These are phyloP conservation scores for Naganishia friedmannii DNA, from an alignment of 768 basidiomycete genomes.

Conservation along the genomic window DNA sequence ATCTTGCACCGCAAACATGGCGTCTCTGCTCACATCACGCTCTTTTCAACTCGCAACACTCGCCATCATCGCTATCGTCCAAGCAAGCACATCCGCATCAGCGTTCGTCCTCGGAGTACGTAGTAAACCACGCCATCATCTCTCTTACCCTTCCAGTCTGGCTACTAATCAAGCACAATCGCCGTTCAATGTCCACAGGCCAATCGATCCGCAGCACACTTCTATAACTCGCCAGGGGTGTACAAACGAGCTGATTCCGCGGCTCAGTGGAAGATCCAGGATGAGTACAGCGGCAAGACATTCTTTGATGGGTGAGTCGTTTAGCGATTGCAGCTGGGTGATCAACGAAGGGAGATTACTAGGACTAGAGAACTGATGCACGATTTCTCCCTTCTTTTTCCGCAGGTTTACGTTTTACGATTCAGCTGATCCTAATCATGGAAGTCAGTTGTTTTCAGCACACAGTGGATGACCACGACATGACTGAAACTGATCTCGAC, in stretches of 20 bases:
- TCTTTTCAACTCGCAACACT: not conserved
- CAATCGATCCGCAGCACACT: too few relatives aligned
- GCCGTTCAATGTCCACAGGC: not conserved
- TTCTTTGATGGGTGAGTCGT: conserved; percentile 44
- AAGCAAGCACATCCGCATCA: not conserved
- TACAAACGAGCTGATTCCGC: not conserved
- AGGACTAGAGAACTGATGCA: too few relatives aligned
- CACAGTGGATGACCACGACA: not conserved
- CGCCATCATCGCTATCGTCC: not conserved
- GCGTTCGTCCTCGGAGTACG: not conserved
- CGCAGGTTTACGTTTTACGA: conserved; percentile 43
- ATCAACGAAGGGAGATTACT: not conserved
- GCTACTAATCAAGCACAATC: not conserved
- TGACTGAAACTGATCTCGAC: not conserved
- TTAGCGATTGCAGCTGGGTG: not conserved
- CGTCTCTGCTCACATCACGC: not conserved
- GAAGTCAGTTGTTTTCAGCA: conserved; percentile 36
- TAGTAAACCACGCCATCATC: not conserved
- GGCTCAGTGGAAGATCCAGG: conserved; percentile 26
- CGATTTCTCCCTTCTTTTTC: not conserved
- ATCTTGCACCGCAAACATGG: not conserved
- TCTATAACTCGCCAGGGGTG: too few relatives aligned
- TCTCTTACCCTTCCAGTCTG: not conserved
- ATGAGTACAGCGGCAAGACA: conserved; percentile 38
- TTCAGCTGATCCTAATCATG: conserved; percentile 43